phyloP scores from a whole-genome alignment of 192 early-diverging fungal genomes.

The Gryganskiella cystojenkinii region DNA sequence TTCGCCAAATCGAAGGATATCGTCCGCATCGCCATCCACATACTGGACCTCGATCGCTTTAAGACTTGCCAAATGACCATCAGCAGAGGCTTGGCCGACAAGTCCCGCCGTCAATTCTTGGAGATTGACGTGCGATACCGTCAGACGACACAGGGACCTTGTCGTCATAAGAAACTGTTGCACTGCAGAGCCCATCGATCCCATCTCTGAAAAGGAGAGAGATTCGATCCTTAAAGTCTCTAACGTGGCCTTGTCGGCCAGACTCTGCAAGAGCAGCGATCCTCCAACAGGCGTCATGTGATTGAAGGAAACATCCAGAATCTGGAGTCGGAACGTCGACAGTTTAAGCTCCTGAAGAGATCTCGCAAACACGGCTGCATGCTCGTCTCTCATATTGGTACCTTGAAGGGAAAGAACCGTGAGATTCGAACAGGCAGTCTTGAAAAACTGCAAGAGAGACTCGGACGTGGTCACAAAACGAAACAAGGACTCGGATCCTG shows the following conservation, averaged over 20 bases:
- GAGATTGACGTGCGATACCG: constrained; percentile 39
- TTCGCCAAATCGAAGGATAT: constrained; percentile 33
- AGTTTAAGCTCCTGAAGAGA: neutral
- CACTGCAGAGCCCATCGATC: constrained; percentile 28
- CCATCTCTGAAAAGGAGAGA: constrained; percentile 16
- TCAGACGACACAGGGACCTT: constrained; percentile 13
- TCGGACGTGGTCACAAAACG: no score
- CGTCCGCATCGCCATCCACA: constrained; percentile 29
- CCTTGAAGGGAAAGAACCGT: constrained; percentile 15
- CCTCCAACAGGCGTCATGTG: constrained; percentile 25
- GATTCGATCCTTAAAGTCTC: constrained; percentile 25
- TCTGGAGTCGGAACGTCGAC: constrained; percentile 8
- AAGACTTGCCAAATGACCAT: no score
- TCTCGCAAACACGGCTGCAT: constrained; percentile 10
- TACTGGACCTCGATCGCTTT: constrained; percentile 31
- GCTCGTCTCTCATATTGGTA: constrained; percentile 19
- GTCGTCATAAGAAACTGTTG: constrained; percentile 29
- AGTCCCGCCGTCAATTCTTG: constrained; percentile 27
- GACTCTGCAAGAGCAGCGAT: constrained; percentile 9
- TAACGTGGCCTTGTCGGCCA: constrained; percentile 1
- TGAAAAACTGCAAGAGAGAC: no score
- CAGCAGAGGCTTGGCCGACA: neutral
- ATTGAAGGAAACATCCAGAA: constrained; percentile 33
- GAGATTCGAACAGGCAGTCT: constrained; percentile 1
- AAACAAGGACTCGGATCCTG: no score